Evolutionary conservation across 192 early-diverging fungal species (phyloP), one percentile per base, ranked within the genome.

Genomic region (Coemansia sp.): DNA sequence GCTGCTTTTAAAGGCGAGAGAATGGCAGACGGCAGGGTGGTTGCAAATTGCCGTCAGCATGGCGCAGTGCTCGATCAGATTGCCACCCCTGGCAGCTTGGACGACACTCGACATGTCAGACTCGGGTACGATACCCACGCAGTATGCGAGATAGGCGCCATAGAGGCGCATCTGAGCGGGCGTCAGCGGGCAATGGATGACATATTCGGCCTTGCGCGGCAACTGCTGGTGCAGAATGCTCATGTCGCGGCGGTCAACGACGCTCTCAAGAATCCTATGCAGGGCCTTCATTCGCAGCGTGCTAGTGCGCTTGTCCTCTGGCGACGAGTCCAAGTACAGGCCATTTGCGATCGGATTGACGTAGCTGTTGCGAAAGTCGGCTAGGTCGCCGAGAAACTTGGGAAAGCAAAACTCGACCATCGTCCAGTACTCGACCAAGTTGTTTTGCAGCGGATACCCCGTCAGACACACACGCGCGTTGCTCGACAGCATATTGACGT

Each of bases 401-500:
- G 91, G 86, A 1, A 73, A 84, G 27, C 89, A 86, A 68, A 94
- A 94, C 60, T 96, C 75, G 15, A 94, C 84, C 92, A 92, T 90
- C 45, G 79, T 86, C 85, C 87, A 92, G 63, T 92, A 95, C 70
- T 94, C 93, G 40, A 79, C 84, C 25, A 96, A 64, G 38, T 88
- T 86, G 64, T 96, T 96, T 65, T 96, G 94, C 31, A 96, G 76
- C 1, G 94, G 94, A 37, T 86, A 90, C 0, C 94, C 94, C 1
- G 94, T 95, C 63, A 96, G 65, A 45, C 88, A 89, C 22, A 96
- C 70, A 38, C 93, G 78, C 6, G 84, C 83, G 5, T 58, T 73
- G 1, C 91, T 92, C 31, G 76, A 22, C 1, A 95, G 62, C 31
- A 62, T 42, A 7, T 57, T 73, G 24, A 63, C 64, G 12, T 65